Conservation (phyloP, 2,329 filamentous ascomycete genomes). For the Fusarium sp. region DNA sequence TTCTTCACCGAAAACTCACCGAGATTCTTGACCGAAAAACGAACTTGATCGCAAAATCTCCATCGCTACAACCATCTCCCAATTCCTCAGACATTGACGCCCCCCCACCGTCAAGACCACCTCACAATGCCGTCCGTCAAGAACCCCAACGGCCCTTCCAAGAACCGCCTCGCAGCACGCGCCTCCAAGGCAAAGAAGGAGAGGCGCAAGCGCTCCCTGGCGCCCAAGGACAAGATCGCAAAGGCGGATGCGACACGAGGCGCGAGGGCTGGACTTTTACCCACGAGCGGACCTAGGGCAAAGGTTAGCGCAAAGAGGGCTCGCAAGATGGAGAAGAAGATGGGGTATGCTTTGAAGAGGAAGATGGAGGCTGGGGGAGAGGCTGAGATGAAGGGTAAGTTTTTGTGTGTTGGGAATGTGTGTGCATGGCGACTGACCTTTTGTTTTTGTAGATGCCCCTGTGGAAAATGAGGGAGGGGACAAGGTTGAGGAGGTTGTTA, state of each 20-base stretch:
- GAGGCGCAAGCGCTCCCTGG: conserved; percentile 56
- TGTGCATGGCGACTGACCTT: conserved; percentile 14
- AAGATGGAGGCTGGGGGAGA: conserved; percentile 64
- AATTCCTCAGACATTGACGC: not conserved
- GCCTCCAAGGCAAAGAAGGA: conserved; percentile 59
- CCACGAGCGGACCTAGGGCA: conserved; percentile 66
- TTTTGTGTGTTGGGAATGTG: not conserved
- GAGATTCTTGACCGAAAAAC: conserved; percentile 35
- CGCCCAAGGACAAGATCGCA: conserved; percentile 54
- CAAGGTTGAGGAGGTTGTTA: conserved; percentile 44
- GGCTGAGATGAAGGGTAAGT: conserved; percentile 61
- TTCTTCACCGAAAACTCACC: conserved; percentile 26
- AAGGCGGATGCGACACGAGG: conserved; percentile 61
- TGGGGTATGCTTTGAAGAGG: conserved; percentile 64
- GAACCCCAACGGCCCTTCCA: conserved; percentile 69
- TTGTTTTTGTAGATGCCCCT: conserved; percentile 34
- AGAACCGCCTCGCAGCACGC: conserved; percentile 63
- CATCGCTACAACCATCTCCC: conserved; percentile 7
- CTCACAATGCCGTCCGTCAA: conserved; percentile 66
- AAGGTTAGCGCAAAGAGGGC: conserved; percentile 67
- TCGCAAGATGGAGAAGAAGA: conserved; percentile 67
- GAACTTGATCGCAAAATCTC: conserved; percentile 25
- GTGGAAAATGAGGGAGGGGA: conserved; percentile 31
- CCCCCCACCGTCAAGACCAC: not conserved
- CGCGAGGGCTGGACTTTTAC: conserved; percentile 64